phyloP scores from a whole-genome alignment of 1,284 basidiomycete species.

The Microbotryomycetes sp. region DNA sequence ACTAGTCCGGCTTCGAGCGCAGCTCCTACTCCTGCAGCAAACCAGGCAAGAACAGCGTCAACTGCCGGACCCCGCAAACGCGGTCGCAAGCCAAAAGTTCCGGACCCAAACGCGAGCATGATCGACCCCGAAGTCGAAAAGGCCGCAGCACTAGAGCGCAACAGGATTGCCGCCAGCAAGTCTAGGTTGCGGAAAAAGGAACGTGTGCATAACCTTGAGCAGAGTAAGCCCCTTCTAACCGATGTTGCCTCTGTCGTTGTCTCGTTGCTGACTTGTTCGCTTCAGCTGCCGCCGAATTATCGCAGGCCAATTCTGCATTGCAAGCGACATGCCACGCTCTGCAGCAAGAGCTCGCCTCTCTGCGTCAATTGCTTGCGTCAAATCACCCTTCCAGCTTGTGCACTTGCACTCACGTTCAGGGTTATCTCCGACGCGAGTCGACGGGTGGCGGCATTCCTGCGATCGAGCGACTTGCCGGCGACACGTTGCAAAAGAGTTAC shows the following conservation, averaged over 20 bases:
- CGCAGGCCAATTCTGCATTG: constrained; percentile 8
- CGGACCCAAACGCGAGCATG: constrained; percentile 15
- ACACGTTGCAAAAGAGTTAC: background rate
- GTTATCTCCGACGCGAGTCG: constrained; percentile 21
- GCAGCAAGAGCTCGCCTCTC: constrained; percentile 12
- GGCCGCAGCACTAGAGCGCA: constrained; percentile 23
- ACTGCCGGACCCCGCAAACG: constrained; percentile 7
- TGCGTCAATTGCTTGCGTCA: constrained; percentile 16
- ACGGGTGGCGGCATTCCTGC: constrained; percentile 22
- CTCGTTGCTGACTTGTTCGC: no score
- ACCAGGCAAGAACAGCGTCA: background rate
- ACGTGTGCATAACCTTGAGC: constrained; percentile 17
- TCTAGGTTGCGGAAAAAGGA: constrained; percentile 29
- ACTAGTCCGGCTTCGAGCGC: background rate
- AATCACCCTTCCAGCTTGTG: constrained; percentile 17
- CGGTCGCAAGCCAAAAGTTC: constrained; percentile 25
- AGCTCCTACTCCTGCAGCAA: background rate
- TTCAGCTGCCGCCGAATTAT: constrained; percentile 15
- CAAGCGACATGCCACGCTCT: constrained; percentile 20
- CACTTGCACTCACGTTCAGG: constrained; percentile 23
- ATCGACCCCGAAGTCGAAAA: constrained; percentile 21
- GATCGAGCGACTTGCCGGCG: constrained; percentile 25
- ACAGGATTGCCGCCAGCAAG: constrained; percentile 29
- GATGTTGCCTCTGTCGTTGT: background rate
- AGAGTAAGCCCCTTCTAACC: constrained; percentile 2